Evolutionary conservation across 768 basidiomycete species (phyloP).

Genomic region (Boletus edulis): DNA sequence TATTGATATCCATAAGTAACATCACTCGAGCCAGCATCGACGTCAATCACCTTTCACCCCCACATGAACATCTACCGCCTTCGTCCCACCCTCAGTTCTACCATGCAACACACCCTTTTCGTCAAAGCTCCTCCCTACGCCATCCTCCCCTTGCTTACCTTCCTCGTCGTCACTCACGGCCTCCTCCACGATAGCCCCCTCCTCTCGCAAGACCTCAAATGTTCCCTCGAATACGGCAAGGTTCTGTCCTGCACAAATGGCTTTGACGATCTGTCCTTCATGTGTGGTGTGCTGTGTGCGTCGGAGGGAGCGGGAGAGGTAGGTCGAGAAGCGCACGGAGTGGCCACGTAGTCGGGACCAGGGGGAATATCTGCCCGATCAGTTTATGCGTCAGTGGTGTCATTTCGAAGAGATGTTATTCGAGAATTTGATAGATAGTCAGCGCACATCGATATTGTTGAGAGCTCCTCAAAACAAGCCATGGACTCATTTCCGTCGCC

Average conservation of each 20-base stretch:
- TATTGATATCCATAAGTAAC: not conserved
- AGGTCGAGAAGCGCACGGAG: constrained; percentile 71
- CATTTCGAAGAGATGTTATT: not conserved
- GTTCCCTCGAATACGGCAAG: constrained; percentile 64
- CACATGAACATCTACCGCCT: constrained; percentile 21
- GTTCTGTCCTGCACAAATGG: constrained; percentile 77
- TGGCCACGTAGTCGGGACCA: constrained; percentile 77
- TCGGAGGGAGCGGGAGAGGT: constrained; percentile 76
- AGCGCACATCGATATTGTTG: not conserved
- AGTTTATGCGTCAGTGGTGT: not conserved
- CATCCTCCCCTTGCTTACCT: constrained; percentile 13
- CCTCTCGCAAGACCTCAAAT: constrained; percentile 56
- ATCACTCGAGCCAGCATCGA: not conserved
- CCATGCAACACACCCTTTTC: constrained; percentile 42
- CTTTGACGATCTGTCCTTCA: constrained; percentile 76
- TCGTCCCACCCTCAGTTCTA: constrained; percentile 1
- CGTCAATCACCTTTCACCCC: constrained; percentile 5
- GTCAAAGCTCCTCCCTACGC: constrained; percentile 30
- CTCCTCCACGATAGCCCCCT: constrained; percentile 69
- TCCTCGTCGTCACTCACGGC: constrained; percentile 44
- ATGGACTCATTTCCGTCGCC: too few species aligned
- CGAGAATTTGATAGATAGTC: not conserved
- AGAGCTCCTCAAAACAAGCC: not conserved
- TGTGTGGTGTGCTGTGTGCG: constrained; percentile 67
- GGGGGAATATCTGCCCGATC: constrained; percentile 51